phyloP scores from a whole-genome alignment of 306 rosid genomes.

The Quercus mongolica region DNA sequence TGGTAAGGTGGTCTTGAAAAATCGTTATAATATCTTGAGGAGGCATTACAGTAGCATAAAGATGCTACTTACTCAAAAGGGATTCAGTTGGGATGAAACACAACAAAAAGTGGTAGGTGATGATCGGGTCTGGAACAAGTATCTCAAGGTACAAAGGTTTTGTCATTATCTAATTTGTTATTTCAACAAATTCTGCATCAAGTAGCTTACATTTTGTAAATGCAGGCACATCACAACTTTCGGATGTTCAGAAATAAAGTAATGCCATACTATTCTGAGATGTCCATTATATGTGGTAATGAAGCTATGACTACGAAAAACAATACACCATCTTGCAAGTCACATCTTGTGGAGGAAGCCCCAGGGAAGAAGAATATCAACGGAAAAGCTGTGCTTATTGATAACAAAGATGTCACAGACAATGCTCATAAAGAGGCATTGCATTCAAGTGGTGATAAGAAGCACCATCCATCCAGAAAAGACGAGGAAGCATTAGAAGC shows the following conservation, averaged over 20 bases:
- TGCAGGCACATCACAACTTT: conserved; percentile 49
- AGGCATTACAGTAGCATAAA: conserved; percentile 42
- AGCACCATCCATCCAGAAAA: not conserved
- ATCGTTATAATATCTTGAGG: conserved; percentile 42
- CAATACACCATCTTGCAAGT: conserved; percentile 9
- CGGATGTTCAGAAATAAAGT: conserved; percentile 36
- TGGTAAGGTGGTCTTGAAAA: conserved; percentile 49
- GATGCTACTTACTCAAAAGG: conserved; percentile 42
- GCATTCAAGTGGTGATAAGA: conserved; percentile 11
- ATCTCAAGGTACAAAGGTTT: conserved; percentile 35
- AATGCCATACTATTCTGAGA: conserved; percentile 44
- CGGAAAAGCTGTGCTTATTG: conserved; percentile 13
- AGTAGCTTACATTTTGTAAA: not conserved
- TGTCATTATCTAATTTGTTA: not conserved
- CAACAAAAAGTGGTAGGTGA: conserved; percentile 47
- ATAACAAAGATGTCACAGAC: not conserved
- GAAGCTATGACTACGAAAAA: conserved; percentile 24
- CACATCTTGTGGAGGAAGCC: conserved; percentile 24
- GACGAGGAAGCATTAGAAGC: not conserved
- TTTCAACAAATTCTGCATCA: not conserved
- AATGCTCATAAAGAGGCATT: conserved; percentile 14
- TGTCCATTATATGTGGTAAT: conserved; percentile 43
- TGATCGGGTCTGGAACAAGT: conserved; percentile 44
- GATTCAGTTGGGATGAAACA: conserved; percentile 45
- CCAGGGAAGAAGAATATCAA: conserved; percentile 11